A percentile compares a stretch with the other conserved stretches of the same genome.
These are phyloP conservation scores for Mycena belliarum DNA, from an alignment of 768 basidiomycete genomes.

Conservation along the genomic window DNA sequence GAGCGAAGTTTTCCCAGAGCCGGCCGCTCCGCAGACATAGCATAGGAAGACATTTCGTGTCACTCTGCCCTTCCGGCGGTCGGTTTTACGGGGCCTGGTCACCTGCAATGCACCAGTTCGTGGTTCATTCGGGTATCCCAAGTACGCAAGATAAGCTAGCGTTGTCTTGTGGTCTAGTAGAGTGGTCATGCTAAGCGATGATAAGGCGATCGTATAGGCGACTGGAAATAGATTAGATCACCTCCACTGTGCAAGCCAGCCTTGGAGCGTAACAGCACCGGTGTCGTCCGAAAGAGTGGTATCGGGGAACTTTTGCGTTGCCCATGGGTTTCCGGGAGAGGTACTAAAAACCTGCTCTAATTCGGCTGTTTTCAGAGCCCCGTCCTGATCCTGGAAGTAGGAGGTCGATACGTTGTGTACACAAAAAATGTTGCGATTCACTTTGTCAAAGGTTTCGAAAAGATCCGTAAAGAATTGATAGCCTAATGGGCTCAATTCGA, in stretches of 20 bases:
- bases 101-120: conserved; percentile 85
- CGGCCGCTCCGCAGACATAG: conserved; percentile 94
- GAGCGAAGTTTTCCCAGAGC: conserved; percentile 91
- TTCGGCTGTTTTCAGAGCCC: conserved; percentile 81
- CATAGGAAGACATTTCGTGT: conserved; percentile 90
- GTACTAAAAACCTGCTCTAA: conserved; percentile 90
- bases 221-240: conserved; percentile 33
- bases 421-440: background rate
- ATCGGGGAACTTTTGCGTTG: conserved; percentile 86
- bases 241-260: conserved; percentile 99
- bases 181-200: conserved; percentile 82
- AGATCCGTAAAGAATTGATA: conserved; percentile 98
- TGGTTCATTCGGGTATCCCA: conserved; percentile 82
- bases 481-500: conserved; percentile 90
- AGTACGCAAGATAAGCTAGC: conserved; percentile 91
- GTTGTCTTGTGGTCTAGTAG: conserved; percentile 92
- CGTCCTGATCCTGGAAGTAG: conserved; percentile 80
- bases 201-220: background rate
- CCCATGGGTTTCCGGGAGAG: conserved; percentile 97
- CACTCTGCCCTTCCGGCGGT: conserved; percentile 85
- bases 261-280: conserved; percentile 92
- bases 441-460: conserved; percentile 95
- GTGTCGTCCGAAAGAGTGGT: conserved; percentile 85
- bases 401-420: background rate
- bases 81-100: conserved; percentile 80